These are phyloP conservation scores for Nicotiana rustica DNA, from an alignment of 305 asterid genomes.

Conservation along the genomic window DNA sequence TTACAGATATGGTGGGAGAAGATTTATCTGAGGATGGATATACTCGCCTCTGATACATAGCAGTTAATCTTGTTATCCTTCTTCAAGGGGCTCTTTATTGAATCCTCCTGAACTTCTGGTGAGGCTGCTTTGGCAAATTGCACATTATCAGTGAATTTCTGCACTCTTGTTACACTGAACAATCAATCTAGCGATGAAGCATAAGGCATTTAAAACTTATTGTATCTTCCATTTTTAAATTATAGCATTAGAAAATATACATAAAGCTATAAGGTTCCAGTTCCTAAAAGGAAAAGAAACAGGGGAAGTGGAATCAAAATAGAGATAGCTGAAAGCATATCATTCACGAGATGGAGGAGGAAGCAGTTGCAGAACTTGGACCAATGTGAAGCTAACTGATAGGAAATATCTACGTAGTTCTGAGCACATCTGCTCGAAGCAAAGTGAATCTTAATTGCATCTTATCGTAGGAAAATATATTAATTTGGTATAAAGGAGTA, in stretches of 20 bases:
- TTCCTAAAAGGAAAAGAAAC: neutral
- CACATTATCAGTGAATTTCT: neutral
- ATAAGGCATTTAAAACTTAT: neutral
- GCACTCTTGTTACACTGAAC: neutral
- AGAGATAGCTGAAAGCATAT: neutral
- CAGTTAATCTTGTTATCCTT: slow-evolving; percentile 36
- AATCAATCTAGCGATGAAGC: neutral
- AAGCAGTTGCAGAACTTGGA: neutral
- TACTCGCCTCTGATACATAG: slow-evolving; percentile 41
- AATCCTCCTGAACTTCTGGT: slow-evolving; percentile 36
- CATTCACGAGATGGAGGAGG: neutral
- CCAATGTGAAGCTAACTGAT: too few species aligned
- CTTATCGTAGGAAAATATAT: slow-evolving; percentile 5
- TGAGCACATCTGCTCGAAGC: neutral
- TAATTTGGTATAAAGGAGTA: neutral
- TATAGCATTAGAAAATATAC: neutral
- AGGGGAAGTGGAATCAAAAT: neutral
- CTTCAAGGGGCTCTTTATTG: slow-evolving; percentile 20
- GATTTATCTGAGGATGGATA: neutral
- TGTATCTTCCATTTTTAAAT: neutral
- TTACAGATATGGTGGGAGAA: slow-evolving; percentile 20
- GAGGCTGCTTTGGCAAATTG: slow-evolving; percentile 37
- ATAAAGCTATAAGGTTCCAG: neutral
- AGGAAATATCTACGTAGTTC: too few species aligned
- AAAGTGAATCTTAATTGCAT: neutral